These are phyloP conservation scores for Solanum hybrid DNA, from an alignment of 305 asterid species.

Conservation along the genomic window DNA sequence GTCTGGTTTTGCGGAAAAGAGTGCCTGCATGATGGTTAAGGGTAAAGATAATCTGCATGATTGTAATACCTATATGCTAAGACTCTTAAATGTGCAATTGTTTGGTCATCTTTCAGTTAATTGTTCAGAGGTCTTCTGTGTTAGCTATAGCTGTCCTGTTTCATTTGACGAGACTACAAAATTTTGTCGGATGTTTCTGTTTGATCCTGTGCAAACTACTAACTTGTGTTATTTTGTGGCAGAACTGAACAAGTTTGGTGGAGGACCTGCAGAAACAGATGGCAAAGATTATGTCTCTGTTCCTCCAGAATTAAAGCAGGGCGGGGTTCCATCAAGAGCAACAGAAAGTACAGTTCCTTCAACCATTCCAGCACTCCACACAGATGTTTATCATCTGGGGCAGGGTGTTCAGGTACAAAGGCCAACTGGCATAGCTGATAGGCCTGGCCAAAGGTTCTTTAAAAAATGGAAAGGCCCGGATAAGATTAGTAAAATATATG, in stretches of 20 bases:
- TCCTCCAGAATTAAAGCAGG: constrained; percentile 40
- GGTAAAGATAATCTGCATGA: neutral
- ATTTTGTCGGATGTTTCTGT: neutral
- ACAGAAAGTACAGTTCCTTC: constrained; percentile 25
- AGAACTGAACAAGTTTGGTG: constrained; percentile 72
- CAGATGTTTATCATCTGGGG: constrained; percentile 44
- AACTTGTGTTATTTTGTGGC: constrained; percentile 1
- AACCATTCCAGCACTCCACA: constrained; percentile 34
- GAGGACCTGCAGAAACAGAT: constrained; percentile 46
- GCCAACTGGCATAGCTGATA: constrained; percentile 38
- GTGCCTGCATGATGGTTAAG: neutral
- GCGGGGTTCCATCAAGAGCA: constrained; percentile 21
- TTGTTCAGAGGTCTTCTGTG: neutral
- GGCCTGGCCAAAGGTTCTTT: constrained; percentile 40
- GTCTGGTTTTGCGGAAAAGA: neutral
- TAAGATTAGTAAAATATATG: constrained; percentile 79
- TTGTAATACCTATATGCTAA: neutral
- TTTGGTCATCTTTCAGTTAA: neutral
- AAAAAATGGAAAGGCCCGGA: constrained; percentile 92
- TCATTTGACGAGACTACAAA: neutral
- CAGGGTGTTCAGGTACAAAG: constrained; percentile 51
- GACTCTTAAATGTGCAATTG: neutral
- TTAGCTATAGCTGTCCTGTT: neutral
- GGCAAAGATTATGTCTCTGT: constrained; percentile 33
- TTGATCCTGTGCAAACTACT: neutral